phyloP scores from a whole-genome alignment of 164 flowering plant species.

The grape (Vitis vinifera) region ASM3070453v1 NC_081822.1:1967501-1968000 shows the following conservation, averaged over 20 bases:
- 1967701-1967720: constrained; percentile 80
- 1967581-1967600: constrained; percentile 66
- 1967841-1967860: too few species aligned
- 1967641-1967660: too few species aligned
- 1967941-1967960: too few species aligned
- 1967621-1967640: background rate
- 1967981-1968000: too few species aligned
- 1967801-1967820: too few species aligned
- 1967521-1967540: constrained; percentile 96
- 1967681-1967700: constrained; percentile 90
- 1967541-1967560: constrained; percentile 88
- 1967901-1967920: too few species aligned
- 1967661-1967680: constrained; percentile 52
- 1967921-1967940: too few species aligned
- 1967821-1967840: too few species aligned
- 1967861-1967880: too few species aligned
- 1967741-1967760: constrained; percentile 19
- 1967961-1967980: too few species aligned
- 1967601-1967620: background rate
- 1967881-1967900: too few species aligned
- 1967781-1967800: background rate
- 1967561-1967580: constrained; percentile 89
- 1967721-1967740: constrained; percentile 56
- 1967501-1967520: constrained; percentile 92
- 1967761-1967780: background rate